A percentile compares a stretch with the other conserved stretches of the same genome.
phyloP scores from a whole-genome alignment of 2,329 filamentous ascomycete genomes.

The Tolypocladium amazonense region DNA sequence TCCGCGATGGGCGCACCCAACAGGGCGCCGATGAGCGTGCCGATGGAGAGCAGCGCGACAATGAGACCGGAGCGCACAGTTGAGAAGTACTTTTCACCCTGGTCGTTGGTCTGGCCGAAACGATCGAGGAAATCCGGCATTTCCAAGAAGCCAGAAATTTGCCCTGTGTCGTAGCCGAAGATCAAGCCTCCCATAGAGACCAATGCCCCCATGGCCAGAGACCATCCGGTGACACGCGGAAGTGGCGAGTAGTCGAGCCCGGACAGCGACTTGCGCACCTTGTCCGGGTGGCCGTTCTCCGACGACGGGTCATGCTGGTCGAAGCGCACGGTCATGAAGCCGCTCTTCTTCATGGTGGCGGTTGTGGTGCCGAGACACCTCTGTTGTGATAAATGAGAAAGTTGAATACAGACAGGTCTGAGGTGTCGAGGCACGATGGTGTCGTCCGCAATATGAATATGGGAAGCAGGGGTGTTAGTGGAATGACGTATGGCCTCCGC shows the following conservation, averaged over 20 bases:
- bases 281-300: slow-evolving; percentile 19
- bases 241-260: slow-evolving; percentile 34
- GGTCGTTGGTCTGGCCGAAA: slow-evolving; percentile 31
- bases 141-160: slow-evolving; percentile 45
- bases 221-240: slow-evolving; percentile 25
- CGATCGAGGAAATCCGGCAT: slow-evolving; percentile 45
- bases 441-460: background rate
- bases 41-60: slow-evolving; percentile 47
- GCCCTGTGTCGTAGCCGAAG: slow-evolving; percentile 40
- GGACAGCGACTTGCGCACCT: slow-evolving; percentile 21
- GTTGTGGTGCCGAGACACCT: background rate
- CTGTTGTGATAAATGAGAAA: background rate
- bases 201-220: slow-evolving; percentile 25
- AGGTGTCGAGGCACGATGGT: background rate
- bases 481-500: background rate
- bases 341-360: slow-evolving; percentile 6
- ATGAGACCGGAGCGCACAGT: slow-evolving; percentile 47
- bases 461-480: background rate
- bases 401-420: background rate
- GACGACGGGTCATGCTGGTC: slow-evolving; percentile 30
- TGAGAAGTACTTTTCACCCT: slow-evolving; percentile 34
- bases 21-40: slow-evolving; percentile 50
- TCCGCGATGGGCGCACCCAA: slow-evolving; percentile 54
- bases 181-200: slow-evolving; percentile 35
- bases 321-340: slow-evolving; percentile 24